Conservation (phyloP, 2,329 filamentous ascomycete species). For the Botrytis pseudocinerea region DNA sequence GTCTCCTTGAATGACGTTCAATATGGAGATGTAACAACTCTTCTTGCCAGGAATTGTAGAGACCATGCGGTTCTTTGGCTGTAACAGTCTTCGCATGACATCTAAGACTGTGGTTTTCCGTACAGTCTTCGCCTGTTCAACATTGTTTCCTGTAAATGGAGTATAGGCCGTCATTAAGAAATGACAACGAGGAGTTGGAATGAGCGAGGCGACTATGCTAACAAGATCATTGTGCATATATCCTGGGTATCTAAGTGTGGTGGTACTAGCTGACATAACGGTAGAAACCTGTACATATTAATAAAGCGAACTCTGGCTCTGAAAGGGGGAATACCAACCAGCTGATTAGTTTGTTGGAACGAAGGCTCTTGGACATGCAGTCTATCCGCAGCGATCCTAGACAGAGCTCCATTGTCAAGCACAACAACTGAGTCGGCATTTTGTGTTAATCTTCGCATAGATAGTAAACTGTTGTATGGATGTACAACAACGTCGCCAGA, state of each 20-base stretch:
- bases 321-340: constrained; percentile 53
- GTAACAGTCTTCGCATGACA: constrained; percentile 91
- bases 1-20: constrained; percentile 98
- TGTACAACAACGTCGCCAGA: constrained; percentile 92
- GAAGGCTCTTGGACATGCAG: constrained; percentile 94
- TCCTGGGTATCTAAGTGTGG: constrained; percentile 91
- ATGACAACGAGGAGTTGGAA: constrained; percentile 94
- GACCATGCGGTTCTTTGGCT: constrained; percentile 99
- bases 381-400: constrained; percentile 89
- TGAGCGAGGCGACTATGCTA: constrained; percentile 92
- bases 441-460: constrained; percentile 87
- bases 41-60: constrained; percentile 93
- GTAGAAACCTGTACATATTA: constrained; percentile 71
- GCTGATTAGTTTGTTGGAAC: constrained; percentile 95
- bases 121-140: constrained; percentile 95
- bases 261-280: constrained; percentile 98
- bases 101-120: constrained; percentile 97
- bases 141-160: constrained; percentile 92
- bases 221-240: constrained; percentile 99
- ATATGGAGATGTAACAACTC: constrained; percentile 97
- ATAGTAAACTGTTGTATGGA: constrained; percentile 94
- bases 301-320: constrained; percentile 25
- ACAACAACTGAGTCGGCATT: constrained; percentile 98
- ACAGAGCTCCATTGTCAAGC: constrained; percentile 90
- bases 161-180: constrained; percentile 99